phyloP scores from a whole-genome alignment of 176 grass and related monocot species.

The Urochloa ruziziensis region DNA sequence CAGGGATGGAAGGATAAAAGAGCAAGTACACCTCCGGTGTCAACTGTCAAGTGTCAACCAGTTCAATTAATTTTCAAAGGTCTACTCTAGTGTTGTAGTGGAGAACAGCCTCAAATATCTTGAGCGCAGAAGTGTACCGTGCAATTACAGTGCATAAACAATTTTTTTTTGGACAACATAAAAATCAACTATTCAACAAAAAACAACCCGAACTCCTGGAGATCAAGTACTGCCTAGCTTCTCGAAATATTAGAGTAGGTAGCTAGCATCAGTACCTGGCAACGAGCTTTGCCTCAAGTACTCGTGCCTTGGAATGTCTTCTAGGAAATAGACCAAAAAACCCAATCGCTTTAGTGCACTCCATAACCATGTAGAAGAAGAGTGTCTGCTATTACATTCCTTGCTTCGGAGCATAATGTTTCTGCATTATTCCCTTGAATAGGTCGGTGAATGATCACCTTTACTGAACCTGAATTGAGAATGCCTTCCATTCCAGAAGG shows the following conservation, averaged over 20 bases:
- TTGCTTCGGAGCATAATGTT: slow-evolving; percentile 59
- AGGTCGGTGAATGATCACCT: slow-evolving; percentile 78
- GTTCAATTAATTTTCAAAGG: not conserved
- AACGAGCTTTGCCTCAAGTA: slow-evolving; percentile 2
- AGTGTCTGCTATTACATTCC: slow-evolving; percentile 65
- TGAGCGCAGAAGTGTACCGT: not conserved
- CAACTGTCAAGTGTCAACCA: not conserved
- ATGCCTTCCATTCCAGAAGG: slow-evolving; percentile 80
- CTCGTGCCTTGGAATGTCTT: slow-evolving; percentile 5
- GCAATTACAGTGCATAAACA: not conserved
- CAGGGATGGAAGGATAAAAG: not conserved
- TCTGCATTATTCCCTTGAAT: slow-evolving; percentile 66
- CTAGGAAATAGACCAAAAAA: not conserved
- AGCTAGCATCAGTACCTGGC: slow-evolving; percentile 26
- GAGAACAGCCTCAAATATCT: not conserved
- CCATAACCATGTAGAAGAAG: slow-evolving; percentile 72
- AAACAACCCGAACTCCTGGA: not conserved
- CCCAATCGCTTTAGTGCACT: slow-evolving; percentile 51
- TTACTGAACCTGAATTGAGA: slow-evolving; percentile 78
- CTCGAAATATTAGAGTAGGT: not conserved
- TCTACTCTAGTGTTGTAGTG: not conserved
- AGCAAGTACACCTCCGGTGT: not conserved
- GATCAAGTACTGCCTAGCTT: slow-evolving; percentile 1
- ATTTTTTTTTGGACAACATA: not conserved
- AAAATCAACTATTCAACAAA: not conserved